These are phyloP conservation scores for Picochlorum sp. DNA, from an alignment of 139 green algal genomes.

Conservation along the genomic window DNA sequence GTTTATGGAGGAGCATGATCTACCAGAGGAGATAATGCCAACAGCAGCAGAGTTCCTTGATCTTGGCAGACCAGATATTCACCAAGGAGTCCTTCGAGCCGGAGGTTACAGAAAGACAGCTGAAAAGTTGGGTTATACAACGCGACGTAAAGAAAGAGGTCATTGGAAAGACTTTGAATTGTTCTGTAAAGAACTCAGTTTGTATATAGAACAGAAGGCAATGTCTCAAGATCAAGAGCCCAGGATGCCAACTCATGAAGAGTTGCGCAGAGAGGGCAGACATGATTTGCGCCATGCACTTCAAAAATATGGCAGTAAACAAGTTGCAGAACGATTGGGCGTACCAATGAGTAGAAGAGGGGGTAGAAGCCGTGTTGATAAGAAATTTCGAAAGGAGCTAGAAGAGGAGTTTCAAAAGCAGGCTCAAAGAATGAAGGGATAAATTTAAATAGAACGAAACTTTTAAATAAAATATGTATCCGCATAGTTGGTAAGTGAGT, in stretches of 20 bases:
- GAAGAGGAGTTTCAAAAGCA: background rate
- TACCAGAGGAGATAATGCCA: slow-evolving; percentile 10
- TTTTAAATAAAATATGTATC: too few species aligned
- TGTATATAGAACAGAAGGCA: background rate
- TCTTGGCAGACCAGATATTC: slow-evolving; percentile 21
- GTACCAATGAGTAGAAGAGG: background rate
- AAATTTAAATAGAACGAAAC: too few species aligned
- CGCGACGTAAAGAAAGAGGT: background rate
- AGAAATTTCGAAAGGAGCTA: background rate
- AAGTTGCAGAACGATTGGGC: background rate
- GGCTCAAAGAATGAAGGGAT: too few species aligned
- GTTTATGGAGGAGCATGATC: background rate
- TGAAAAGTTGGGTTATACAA: background rate
- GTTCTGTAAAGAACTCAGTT: background rate
- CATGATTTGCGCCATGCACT: slow-evolving; percentile 21
- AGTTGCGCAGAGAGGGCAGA: slow-evolving; percentile 8
- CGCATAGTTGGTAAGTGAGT: too few species aligned
- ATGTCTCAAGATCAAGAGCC: background rate
- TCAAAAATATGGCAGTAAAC: slow-evolving; percentile 4
- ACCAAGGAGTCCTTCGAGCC: slow-evolving; percentile 18
- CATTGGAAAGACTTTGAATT: background rate
- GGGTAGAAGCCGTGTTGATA: background rate
- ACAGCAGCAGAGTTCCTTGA: slow-evolving; percentile 2
- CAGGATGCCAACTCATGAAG: slow-evolving; percentile 5
- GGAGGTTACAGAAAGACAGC: slow-evolving; percentile 19